Evolutionary conservation across 2,329 filamentous ascomycete genomes (phyloP).

Genomic region (Aspergillus bombycis): DNA sequence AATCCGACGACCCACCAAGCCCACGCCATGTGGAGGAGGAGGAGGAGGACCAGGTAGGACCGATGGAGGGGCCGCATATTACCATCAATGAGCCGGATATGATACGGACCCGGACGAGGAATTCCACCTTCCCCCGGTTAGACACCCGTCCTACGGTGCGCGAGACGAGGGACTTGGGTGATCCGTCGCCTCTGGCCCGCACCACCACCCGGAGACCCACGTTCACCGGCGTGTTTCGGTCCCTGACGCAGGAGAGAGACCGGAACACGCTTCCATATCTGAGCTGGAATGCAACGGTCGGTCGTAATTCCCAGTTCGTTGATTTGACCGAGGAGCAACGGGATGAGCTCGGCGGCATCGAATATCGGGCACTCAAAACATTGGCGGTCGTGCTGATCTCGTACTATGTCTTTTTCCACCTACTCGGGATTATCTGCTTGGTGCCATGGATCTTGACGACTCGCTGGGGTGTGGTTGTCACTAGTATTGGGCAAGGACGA

Average conservation of each 20-base stretch:
- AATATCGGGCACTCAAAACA: conserved; percentile 89
- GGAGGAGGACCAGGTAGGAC: conserved; percentile 27
- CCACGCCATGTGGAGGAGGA: conserved; percentile 23
- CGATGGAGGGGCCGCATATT: conserved; percentile 45
- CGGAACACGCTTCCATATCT: conserved; percentile 77
- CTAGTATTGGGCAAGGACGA: conserved; percentile 62
- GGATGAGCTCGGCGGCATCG: conserved; percentile 93
- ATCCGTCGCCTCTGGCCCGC: conserved; percentile 28
- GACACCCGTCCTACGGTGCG: conserved; percentile 40
- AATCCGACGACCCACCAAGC: conserved; percentile 23
- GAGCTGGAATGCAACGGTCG: conserved; percentile 90
- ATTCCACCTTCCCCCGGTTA: conserved; percentile 42
- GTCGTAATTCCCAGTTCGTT: conserved; percentile 89
- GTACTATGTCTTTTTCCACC: conserved; percentile 84
- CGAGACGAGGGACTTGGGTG: conserved; percentile 35
- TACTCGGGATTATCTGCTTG: conserved; percentile 73
- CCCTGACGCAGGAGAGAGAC: conserved; percentile 41
- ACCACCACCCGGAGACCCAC: conserved; percentile 34
- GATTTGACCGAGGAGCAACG: conserved; percentile 87
- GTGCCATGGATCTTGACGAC: conserved; percentile 76
- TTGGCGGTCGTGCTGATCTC: conserved; percentile 74
- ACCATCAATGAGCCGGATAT: conserved; percentile 53
- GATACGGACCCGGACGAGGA: conserved; percentile 35
- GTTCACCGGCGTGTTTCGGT: conserved; percentile 37
- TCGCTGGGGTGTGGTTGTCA: conserved; percentile 68